Conservation (phyloP, 2,329 filamentous ascomycete genomes). For the Botrytis deweyae region DNA sequence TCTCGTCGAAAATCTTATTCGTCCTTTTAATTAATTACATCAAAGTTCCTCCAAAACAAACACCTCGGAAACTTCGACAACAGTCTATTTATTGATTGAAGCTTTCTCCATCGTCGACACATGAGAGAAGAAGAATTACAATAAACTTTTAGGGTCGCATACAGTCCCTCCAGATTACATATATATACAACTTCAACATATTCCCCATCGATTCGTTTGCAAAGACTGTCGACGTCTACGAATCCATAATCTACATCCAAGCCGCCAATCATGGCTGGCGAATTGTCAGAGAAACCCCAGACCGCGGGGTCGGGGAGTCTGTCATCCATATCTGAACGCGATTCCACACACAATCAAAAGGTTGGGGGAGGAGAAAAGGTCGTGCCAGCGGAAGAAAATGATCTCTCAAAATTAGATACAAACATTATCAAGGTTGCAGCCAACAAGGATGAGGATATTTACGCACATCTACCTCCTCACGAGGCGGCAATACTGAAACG, state of each 20-base stretch:
- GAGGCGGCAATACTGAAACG: conserved; percentile 66
- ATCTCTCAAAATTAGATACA: conserved; percentile 46
- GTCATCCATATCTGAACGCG: conserved; percentile 29
- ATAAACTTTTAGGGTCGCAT: too few species aligned
- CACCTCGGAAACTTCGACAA: background rate
- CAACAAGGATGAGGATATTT: conserved; percentile 49
- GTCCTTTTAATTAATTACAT: background rate
- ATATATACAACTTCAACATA: background rate
- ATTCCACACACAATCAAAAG: conserved; percentile 27
- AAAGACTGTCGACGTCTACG: background rate
- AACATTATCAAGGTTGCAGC: conserved; percentile 38
- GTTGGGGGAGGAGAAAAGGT: conserved; percentile 54
- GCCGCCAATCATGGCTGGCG: conserved; percentile 37
- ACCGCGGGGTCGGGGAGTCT: conserved; percentile 27
- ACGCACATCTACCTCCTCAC: conserved; percentile 60
- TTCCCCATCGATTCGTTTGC: background rate
- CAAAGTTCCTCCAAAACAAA: background rate
- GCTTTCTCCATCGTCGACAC: background rate
- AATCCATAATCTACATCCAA: background rate
- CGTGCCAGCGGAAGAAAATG: conserved; percentile 57
- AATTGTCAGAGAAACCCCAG: conserved; percentile 32
- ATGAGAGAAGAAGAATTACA: background rate
- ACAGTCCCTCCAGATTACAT: background rate
- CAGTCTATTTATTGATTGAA: background rate
- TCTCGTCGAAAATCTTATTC: background rate